These are phyloP conservation scores for Cyberlindnera veronae DNA, from an alignment of 805 yeast genomes.

Conservation along the genomic window DNA sequence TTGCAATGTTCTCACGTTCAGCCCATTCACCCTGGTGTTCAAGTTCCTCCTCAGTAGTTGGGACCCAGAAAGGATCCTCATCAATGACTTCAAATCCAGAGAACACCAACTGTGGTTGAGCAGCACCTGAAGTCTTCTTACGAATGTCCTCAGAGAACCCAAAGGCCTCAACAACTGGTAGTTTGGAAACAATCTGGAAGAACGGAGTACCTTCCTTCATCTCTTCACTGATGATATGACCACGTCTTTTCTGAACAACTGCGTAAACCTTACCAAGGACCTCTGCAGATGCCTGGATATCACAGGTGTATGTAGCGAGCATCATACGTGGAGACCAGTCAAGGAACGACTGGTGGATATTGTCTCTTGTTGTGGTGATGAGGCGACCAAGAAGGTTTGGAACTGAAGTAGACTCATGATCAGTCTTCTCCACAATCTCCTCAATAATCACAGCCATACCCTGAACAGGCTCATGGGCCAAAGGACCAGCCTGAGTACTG, in stretches of 20 bases:
- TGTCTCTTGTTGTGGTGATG: conserved; percentile 67
- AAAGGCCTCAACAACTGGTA: conserved; percentile 95
- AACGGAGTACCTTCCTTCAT: conserved; percentile 98
- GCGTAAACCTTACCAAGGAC: conserved; percentile 94
- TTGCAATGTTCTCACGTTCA: conserved; percentile 87
- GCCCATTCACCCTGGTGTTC: conserved; percentile 92
- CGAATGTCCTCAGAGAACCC: conserved; percentile 95
- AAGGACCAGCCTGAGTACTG: conserved; percentile 81
- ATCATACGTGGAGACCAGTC: conserved; percentile 86
- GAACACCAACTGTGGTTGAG: conserved; percentile 91
- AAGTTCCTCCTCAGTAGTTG: conserved; percentile 93
- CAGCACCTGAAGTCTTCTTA: conserved; percentile 93
- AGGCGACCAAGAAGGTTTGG: conserved; percentile 65
- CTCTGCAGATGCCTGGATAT: conserved; percentile 91
- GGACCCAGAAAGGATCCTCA: conserved; percentile 98
- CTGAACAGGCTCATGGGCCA: conserved; percentile 82
- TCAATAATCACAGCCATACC: conserved; percentile 61
- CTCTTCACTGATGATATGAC: conserved; percentile 83
- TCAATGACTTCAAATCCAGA: conserved; percentile 84
- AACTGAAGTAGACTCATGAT: conserved; percentile 29
- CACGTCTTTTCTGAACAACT: conserved; percentile 86
- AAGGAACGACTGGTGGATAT: conserved; percentile 65
- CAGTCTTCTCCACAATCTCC: conserved; percentile 10
- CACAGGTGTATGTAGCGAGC: conserved; percentile 92
- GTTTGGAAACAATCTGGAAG: conserved; percentile 76